Base-by-base conservation (phyloP, 768 basidiomycete genomes). In the Grammothele lineata region DNA sequence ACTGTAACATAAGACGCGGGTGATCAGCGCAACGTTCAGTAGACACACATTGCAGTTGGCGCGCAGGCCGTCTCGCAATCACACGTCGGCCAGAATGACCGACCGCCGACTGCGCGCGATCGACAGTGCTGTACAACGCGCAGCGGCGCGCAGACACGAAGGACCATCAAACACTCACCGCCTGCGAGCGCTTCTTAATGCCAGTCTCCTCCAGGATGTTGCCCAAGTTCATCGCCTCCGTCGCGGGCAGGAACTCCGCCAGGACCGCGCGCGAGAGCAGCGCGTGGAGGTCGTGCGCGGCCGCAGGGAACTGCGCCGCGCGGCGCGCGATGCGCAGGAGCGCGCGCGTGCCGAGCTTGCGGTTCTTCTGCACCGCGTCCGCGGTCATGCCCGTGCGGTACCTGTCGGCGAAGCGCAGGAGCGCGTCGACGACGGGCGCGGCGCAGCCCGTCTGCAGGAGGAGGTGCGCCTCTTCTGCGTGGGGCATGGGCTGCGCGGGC, bases 291-390 rank as follows among this genome's bases (percentile, higher is more conserved):
- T 80, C 74, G n/a, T 63, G 60, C 27, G 70, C 68, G 24, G 66
- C 64, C 12, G 34, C 35, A 5, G 74, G 71, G 48, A 72, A 74
- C 39, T 66, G 57, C 1, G 77, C 73, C 12, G 83, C 54, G 15
- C 76, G 67, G 15, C 70, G 64, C 2, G 78, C 73, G 26, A 84
- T 77, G 43, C 81, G 66, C 11, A 82, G 65, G 9, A 85, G 68
- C 6, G 80, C 66, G 6, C 81, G 62, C 22, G 82, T 85, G 12
- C 83, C 83, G 10, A 85, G 72, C 55, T 77, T 80, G 26, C 82
- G 68, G 57, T 78, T 80, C 64, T 80, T 83, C 56, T 80, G 70
- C 11, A 77, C 71, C 40, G 72, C 74, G 25, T 83, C 81, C 1
- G 70, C 65, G 4, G 76, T 75, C 62, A 82, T 72, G 55, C 71